Evolutionary conservation across 257 asterid genomes (phyloP), one percentile per base, ranked within the genome.

Genomic region (Ophiorrhiza pumila): DNA sequence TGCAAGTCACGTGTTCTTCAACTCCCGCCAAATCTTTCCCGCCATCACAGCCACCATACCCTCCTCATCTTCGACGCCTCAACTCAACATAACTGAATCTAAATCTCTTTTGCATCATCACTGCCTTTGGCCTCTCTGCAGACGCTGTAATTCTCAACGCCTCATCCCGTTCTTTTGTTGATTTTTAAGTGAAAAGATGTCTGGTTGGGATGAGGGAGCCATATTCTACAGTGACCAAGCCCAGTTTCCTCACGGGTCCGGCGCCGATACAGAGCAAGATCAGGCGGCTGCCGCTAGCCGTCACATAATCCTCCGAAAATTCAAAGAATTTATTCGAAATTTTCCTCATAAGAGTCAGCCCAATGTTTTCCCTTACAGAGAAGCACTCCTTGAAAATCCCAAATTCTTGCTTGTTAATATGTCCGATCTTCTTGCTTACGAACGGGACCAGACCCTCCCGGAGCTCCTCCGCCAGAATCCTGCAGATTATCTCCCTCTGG

Each of bases 201-300:
- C 99, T 18, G 99, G 99, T 4, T 94, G 96, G 96, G 99, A 94
- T 71, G 98, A 91, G 71, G 99, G 99, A 80, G 93, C 88, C 5
- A 79, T 92, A 1, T 86, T 71, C 90, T 91, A 88, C 89, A 90
- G 99, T 81, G 97, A 94, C 86, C 91, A 94, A 74, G 93, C 99
- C 25, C 99, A 91, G 81, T 94, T 87, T 71, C 97, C 98, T 23
- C 90, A 73, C 29, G 87, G 89, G 65, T 83, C 82, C n/a, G 83
- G 71, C 65, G 90, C 82, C 75, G 85, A 81, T 7, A 22, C 65
- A 6, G 95, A 85, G 23, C 87, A 80, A 61, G 74, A 82, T 42
- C 84, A 81, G 27, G 71, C 79, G 52, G 80, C 80, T 3, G 77
- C 81, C 57, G 73, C 80, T 2, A 91, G 84, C 82, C 98, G 97